phyloP scores from a whole-genome alignment of 306 rosid genomes.

The Arachis hypogaea region DNA sequence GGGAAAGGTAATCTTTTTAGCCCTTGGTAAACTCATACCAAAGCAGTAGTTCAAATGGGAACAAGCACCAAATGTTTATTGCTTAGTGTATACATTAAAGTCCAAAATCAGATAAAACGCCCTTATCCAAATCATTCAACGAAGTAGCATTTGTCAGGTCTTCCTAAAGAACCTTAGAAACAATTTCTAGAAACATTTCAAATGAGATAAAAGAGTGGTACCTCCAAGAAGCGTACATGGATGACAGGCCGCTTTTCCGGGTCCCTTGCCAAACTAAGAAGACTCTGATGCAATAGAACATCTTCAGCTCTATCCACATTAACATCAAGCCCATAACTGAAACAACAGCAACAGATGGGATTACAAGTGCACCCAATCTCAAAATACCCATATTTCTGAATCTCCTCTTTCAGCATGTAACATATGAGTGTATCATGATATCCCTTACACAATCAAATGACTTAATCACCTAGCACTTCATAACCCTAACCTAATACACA shows the following conservation, averaged over 20 bases:
- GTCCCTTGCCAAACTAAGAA: conserved; percentile 84
- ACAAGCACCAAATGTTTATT: background rate
- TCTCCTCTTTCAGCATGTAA: background rate
- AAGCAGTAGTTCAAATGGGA: background rate
- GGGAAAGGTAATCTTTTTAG: background rate
- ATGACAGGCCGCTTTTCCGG: conserved; percentile 92
- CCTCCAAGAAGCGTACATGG: conserved; percentile 93
- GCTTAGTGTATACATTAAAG: background rate
- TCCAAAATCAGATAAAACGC: background rate
- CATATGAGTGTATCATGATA: background rate
- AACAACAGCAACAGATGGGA: conserved; percentile 37
- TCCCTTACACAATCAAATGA: background rate
- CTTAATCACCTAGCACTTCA: conserved; percentile 14
- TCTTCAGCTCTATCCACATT: conserved; percentile 96
- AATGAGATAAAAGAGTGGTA: conserved; percentile 39
- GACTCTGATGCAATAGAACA: conserved; percentile 80
- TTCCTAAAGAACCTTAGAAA: background rate
- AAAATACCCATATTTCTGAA: background rate
- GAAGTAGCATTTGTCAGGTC: conserved; percentile 4
- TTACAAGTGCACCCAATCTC: conserved; percentile 33
- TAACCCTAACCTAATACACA: conserved; percentile 14
- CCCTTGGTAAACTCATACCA: background rate
- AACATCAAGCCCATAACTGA: conserved; percentile 95
- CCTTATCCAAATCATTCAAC: conserved; percentile 1
- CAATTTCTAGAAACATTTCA: background rate